These are phyloP conservation scores for Metarhizium album DNA, from an alignment of 2,329 filamentous ascomycete genomes.

Conservation along the genomic window DNA sequence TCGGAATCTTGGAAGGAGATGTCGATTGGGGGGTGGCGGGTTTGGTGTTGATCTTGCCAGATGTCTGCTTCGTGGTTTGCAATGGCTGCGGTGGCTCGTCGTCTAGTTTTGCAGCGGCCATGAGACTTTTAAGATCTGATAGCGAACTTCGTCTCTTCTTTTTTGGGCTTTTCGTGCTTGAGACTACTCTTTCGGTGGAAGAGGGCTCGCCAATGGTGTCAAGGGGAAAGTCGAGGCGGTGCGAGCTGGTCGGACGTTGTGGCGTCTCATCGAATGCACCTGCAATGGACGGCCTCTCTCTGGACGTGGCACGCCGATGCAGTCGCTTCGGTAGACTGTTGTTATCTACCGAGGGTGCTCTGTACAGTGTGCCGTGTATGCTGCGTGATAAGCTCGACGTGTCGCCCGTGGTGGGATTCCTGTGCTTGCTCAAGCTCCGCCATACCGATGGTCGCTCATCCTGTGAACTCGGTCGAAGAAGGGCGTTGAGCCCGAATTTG, in stretches of 20 bases:
- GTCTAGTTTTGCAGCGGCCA: slow-evolving; percentile 47
- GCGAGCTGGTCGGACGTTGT: slow-evolving; percentile 45
- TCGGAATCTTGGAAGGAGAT: slow-evolving; percentile 39
- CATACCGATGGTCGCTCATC: slow-evolving; percentile 68
- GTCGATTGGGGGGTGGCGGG: slow-evolving; percentile 30
- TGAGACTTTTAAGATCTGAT: slow-evolving; percentile 67
- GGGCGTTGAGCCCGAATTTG: slow-evolving; percentile 69
- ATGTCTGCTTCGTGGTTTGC: slow-evolving; percentile 41
- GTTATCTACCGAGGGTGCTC: slow-evolving; percentile 68
- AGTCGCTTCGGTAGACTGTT: slow-evolving; percentile 36
- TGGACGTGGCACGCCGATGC: slow-evolving; percentile 39
- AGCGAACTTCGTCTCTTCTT: slow-evolving; percentile 86
- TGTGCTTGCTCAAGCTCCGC: slow-evolving; percentile 79
- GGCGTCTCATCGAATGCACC: slow-evolving; percentile 50
- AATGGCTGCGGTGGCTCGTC: slow-evolving; percentile 33
- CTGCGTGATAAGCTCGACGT: slow-evolving; percentile 55
- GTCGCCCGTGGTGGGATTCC: slow-evolving; percentile 49
- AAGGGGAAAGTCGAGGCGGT: slow-evolving; percentile 42
- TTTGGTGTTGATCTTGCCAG: slow-evolving; percentile 42
- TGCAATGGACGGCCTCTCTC: slow-evolving; percentile 49
- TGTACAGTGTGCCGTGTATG: slow-evolving; percentile 52
- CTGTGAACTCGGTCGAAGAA: slow-evolving; percentile 72
- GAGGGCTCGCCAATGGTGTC: slow-evolving; percentile 51
- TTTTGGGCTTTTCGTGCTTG: slow-evolving; percentile 33
- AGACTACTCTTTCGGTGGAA: slow-evolving; percentile 23